These are phyloP conservation scores for Phytophthora sp. DNA, from an alignment of 352 stramenopile species.

Conservation along the genomic window DNA sequence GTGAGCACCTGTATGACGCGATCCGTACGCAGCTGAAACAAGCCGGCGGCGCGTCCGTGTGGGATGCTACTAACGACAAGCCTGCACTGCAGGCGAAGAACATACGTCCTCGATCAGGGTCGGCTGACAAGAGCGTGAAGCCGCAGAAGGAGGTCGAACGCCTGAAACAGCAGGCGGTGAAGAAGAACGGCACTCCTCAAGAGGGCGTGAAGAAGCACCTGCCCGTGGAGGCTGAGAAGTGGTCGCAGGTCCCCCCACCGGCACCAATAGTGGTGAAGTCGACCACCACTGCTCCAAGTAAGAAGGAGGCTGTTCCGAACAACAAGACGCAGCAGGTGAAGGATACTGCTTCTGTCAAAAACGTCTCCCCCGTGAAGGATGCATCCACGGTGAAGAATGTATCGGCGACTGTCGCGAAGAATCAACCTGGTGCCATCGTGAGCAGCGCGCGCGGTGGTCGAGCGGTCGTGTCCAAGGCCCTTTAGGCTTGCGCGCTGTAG, in stretches of 20 bases:
- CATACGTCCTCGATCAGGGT: background rate
- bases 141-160: constrained; percentile 4
- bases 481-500: background rate
- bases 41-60: constrained; percentile 16
- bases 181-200: constrained; percentile 18
- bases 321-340: background rate
- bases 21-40: constrained; percentile 26
- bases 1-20: constrained; percentile 25
- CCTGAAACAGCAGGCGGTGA: background rate
- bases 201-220: constrained; percentile 19
- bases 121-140: background rate
- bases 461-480: background rate
- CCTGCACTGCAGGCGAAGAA: constrained; percentile 18
- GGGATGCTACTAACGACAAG: constrained; percentile 24
- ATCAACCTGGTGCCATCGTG: constrained; percentile 14
- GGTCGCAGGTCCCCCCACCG: constrained; percentile 12
- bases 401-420: background rate
- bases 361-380: constrained; percentile 11
- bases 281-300: background rate
- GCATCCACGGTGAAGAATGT: constrained; percentile 9
- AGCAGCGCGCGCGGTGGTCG: constrained; percentile 5
- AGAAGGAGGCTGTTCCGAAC: constrained; percentile 1
- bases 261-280: constrained; percentile 12
- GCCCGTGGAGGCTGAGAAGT: constrained; percentile 11
- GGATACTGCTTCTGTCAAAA: constrained; percentile 8